Conservation (phyloP, 2,329 filamentous ascomycete species). For the Aspergillus carbonarius region DNA sequence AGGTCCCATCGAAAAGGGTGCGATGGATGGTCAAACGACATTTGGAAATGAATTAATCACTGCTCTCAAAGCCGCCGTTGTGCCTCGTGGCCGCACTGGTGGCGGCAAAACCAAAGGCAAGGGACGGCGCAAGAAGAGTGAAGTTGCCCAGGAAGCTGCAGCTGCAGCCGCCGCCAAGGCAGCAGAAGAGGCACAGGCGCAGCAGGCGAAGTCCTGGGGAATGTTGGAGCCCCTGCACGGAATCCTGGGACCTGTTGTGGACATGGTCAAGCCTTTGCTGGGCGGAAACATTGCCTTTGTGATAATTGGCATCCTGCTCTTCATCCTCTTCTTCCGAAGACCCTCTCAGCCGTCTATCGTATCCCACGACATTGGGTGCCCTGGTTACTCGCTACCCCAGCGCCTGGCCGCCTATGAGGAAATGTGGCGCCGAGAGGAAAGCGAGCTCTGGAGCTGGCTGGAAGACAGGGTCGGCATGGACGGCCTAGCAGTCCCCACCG, state of each 20-base stretch:
- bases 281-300: constrained; percentile 76
- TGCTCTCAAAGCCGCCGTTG: constrained; percentile 70
- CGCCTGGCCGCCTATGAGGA: constrained; percentile 84
- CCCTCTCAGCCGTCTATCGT: constrained; percentile 35
- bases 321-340: constrained; percentile 69
- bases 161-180: constrained; percentile 48
- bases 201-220: constrained; percentile 65
- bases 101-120: constrained; percentile 56
- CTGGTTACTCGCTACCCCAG: constrained; percentile 54
- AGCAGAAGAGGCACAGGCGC: constrained; percentile 38
- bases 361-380: constrained; percentile 38
- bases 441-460: constrained; percentile 88
- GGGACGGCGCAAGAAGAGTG: constrained; percentile 61
- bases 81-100: constrained; percentile 59
- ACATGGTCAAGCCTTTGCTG: constrained; percentile 69
- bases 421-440: constrained; percentile 86
- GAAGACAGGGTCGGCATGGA: constrained; percentile 81
- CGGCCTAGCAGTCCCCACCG: constrained; percentile 42
- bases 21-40: constrained; percentile 80
- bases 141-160: constrained; percentile 35
- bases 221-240: constrained; percentile 73
- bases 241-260: constrained; percentile 66
- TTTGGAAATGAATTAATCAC: constrained; percentile 80
- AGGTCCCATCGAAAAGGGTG: constrained; percentile 96
- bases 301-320: constrained; percentile 69